phyloP scores from a whole-genome alignment of 345 rosid species.

The Heritiera fomes region DNA sequence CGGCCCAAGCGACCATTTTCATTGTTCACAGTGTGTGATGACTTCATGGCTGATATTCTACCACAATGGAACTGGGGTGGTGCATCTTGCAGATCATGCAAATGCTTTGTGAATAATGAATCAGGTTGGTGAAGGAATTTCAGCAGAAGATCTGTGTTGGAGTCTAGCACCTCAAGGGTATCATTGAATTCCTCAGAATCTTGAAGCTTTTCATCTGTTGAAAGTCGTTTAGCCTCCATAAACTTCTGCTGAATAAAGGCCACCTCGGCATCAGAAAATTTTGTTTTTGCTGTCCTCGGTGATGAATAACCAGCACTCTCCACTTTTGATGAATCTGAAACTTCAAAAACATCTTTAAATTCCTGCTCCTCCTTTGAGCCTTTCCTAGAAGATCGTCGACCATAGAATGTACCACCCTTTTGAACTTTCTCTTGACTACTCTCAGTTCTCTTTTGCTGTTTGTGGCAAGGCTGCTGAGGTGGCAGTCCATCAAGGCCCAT shows the following conservation, averaged over 20 bases:
- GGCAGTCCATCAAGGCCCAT: slow-evolving; percentile 97
- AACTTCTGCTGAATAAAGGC: slow-evolving; percentile 70
- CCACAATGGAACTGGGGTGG: slow-evolving; percentile 47
- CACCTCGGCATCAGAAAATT: slow-evolving; percentile 66
- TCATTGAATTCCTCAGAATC: slow-evolving; percentile 77
- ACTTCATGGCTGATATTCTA: slow-evolving; percentile 39
- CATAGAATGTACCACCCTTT: slow-evolving; percentile 43
- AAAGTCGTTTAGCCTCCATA: slow-evolving; percentile 73
- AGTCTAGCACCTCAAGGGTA: slow-evolving; percentile 74
- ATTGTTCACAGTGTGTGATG: slow-evolving; percentile 38
- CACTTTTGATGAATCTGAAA: slow-evolving; percentile 59
- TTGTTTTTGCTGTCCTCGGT: slow-evolving; percentile 34
- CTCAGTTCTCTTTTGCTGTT: slow-evolving; percentile 45
- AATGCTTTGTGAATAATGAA: slow-evolving; percentile 78
- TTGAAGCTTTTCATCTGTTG: slow-evolving; percentile 67
- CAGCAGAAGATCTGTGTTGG: slow-evolving; percentile 72
- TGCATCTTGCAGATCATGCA: slow-evolving; percentile 58
- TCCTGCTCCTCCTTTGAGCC: slow-evolving; percentile 76
- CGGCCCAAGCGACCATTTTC: slow-evolving; percentile 32
- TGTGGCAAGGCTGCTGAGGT: slow-evolving; percentile 48
- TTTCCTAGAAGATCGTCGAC: slow-evolving; percentile 56
- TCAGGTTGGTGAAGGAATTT: slow-evolving; percentile 90
- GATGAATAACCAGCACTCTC: slow-evolving; percentile 41
- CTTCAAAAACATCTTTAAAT: slow-evolving; percentile 96
- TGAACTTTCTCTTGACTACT: slow-evolving; percentile 38